Conservation (phyloP, 1,284 basidiomycete genomes). For the Ustilago vetiveriae region DNA sequence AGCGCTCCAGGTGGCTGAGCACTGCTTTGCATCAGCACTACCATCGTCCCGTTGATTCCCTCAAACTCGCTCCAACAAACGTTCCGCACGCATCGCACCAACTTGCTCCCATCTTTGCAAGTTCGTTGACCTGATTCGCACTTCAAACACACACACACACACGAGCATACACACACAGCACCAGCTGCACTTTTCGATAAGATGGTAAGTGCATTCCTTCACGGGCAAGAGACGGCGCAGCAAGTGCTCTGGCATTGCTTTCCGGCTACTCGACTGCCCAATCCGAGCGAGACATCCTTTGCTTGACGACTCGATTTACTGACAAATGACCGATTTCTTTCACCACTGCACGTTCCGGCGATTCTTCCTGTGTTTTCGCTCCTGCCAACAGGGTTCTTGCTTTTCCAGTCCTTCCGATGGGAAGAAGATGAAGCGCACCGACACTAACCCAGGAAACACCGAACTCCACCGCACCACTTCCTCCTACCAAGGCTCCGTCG, state of each 20-base stretch:
- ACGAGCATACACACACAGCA: neutral
- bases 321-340: no score
- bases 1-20: no score
- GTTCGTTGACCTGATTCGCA: neutral
- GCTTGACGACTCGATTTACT: no score
- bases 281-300: no score
- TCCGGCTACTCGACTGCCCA: no score
- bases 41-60: neutral
- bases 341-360: no score
- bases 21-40: no score
- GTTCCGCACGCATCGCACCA: neutral
- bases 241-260: no score
- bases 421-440: slow-evolving; percentile 66
- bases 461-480: slow-evolving; percentile 66
- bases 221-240: neutral
- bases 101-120: slow-evolving; percentile 4
- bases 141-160: neutral
- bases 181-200: slow-evolving; percentile 12
- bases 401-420: slow-evolving; percentile 57
- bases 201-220: slow-evolving; percentile 24
- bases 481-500: slow-evolving; percentile 66
- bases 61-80: neutral
- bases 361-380: no score
- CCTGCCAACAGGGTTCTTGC: slow-evolving; percentile 52
- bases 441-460: slow-evolving; percentile 64